Evolutionary conservation across 2,329 filamentous ascomycete species (phyloP).

Genomic region (Thielaviopsis musarum): DNA sequence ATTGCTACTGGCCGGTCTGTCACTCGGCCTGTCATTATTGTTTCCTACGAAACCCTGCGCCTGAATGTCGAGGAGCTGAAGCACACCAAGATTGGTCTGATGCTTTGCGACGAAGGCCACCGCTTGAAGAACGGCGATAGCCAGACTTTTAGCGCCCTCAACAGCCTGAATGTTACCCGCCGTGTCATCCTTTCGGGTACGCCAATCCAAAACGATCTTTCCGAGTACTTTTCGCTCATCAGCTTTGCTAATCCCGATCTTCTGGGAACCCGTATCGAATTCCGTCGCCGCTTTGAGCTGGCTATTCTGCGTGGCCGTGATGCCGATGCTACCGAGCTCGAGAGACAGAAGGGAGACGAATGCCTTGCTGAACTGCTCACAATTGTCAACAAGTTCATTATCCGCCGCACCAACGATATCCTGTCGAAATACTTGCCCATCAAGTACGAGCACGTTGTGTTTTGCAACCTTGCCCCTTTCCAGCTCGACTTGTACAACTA

Average conservation of each 20-base stretch:
- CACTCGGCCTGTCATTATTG: slow-evolving; percentile 84
- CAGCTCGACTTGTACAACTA: slow-evolving; percentile 90
- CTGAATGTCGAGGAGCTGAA: slow-evolving; percentile 82
- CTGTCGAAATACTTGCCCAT: slow-evolving; percentile 92
- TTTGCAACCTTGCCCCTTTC: slow-evolving; percentile 87
- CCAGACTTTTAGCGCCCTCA: slow-evolving; percentile 83
- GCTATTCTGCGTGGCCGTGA: slow-evolving; percentile 86
- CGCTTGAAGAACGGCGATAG: slow-evolving; percentile 93
- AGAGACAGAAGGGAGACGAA: slow-evolving; percentile 69
- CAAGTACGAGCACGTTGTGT: slow-evolving; percentile 98
- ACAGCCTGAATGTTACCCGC: slow-evolving; percentile 74
- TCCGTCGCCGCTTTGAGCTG: slow-evolving; percentile 84
- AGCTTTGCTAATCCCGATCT: slow-evolving; percentile 93
- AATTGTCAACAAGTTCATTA: slow-evolving; percentile 96
- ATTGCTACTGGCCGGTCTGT: slow-evolving; percentile 80
- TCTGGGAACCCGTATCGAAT: slow-evolving; percentile 75
- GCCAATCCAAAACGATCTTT: slow-evolving; percentile 96
- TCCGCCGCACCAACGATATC: slow-evolving; percentile 93
- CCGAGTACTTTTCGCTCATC: slow-evolving; percentile 89
- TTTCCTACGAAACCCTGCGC: slow-evolving; percentile 91
- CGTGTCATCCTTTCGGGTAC: slow-evolving; percentile 93
- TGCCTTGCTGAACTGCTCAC: slow-evolving; percentile 63
- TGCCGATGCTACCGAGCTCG: slow-evolving; percentile 69
- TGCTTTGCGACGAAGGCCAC: slow-evolving; percentile 94
- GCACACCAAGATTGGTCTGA: slow-evolving; percentile 74